Percentiles rank a stretch among this genome's conserved stretches.
phyloP scores from a whole-genome alignment of 1,139 yeast genomes.

The Spathaspora sp. region DNA sequence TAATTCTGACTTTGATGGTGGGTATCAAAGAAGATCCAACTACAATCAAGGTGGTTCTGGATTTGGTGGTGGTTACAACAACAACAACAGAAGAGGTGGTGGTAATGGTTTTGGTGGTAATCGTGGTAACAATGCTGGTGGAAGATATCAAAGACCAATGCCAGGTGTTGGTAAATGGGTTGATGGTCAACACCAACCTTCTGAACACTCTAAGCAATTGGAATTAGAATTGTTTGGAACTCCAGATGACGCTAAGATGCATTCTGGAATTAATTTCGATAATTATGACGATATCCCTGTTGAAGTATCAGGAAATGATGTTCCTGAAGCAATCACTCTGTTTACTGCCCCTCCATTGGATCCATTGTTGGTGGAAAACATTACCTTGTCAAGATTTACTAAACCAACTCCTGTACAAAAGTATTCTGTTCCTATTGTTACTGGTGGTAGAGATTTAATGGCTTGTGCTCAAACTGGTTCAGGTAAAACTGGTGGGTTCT shows the following conservation, averaged over 20 bases:
- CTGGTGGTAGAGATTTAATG: slow-evolving; percentile 96
- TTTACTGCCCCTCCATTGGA: slow-evolving; percentile 95
- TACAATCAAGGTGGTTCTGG: slow-evolving; percentile 11
- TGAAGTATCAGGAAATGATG: slow-evolving; percentile 93
- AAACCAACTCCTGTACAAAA: slow-evolving; percentile 99
- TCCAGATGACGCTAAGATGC: slow-evolving; percentile 77
- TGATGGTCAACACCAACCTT: slow-evolving; percentile 88
- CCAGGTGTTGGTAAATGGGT: slow-evolving; percentile 72
- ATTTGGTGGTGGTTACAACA: slow-evolving; percentile 19
- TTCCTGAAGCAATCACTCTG: slow-evolving; percentile 87
- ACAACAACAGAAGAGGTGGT: slow-evolving; percentile 20
- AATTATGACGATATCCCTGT: slow-evolving; percentile 98
- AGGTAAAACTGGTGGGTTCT: slow-evolving; percentile 99
- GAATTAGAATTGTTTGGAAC: slow-evolving; percentile 88
- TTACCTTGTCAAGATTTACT: slow-evolving; percentile 82
- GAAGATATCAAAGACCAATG: slow-evolving; percentile 24
- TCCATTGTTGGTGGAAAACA: slow-evolving; percentile 80
- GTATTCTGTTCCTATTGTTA: slow-evolving; percentile 96
- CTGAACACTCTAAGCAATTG: slow-evolving; percentile 64
- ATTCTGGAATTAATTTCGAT: slow-evolving; percentile 97
- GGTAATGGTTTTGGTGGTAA: slow-evolving; percentile 15
- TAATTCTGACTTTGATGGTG: slow-evolving; percentile 11
- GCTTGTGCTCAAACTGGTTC: slow-evolving; percentile 99
- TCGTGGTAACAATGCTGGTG: slow-evolving; percentile 19
- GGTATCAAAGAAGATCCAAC: slow-evolving; percentile 10